These are phyloP conservation scores for Microthyrium microscopicum DNA, from an alignment of 2,329 filamentous ascomycete species.

Conservation along the genomic window DNA sequence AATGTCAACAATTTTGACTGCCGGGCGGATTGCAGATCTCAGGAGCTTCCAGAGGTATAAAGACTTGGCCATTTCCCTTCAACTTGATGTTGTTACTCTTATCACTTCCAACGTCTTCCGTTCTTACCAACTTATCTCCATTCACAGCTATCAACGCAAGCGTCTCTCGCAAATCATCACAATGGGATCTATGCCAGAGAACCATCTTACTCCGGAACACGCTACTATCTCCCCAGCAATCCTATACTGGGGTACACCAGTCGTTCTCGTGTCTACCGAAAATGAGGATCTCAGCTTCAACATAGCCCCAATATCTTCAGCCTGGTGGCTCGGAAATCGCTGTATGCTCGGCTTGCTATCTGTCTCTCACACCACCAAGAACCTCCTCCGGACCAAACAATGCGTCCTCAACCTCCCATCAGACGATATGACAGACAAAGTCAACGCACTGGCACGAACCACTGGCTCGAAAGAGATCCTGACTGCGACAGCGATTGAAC, in stretches of 20 bases:
- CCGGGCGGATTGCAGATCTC: no score
- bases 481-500: no score
- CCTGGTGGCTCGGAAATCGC: conserved; percentile 27
- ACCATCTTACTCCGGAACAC: conserved; percentile 3
- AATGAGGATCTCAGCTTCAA: conserved; percentile 27
- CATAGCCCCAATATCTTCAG: conserved; percentile 28
- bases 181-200: not conserved
- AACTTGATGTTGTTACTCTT: no score
- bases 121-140: no score
- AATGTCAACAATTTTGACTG: no score
- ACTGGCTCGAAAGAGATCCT: conserved; percentile 18
- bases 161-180: no score
- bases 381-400: conserved; percentile 25
- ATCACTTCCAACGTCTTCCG: no score
- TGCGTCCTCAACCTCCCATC: conserved; percentile 27
- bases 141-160: no score
- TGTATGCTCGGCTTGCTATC: conserved; percentile 26
- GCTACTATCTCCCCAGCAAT: conserved; percentile 22
- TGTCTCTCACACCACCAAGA: conserved; percentile 21
- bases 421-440: conserved; percentile 18
- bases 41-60: no score
- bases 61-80: no score
- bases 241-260: conserved; percentile 26
- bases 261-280: conserved; percentile 23
- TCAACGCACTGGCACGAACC: conserved; percentile 25